Base-by-base conservation (phyloP, 2,329 filamentous ascomycete genomes). In the Claviceps africana region DNA sequence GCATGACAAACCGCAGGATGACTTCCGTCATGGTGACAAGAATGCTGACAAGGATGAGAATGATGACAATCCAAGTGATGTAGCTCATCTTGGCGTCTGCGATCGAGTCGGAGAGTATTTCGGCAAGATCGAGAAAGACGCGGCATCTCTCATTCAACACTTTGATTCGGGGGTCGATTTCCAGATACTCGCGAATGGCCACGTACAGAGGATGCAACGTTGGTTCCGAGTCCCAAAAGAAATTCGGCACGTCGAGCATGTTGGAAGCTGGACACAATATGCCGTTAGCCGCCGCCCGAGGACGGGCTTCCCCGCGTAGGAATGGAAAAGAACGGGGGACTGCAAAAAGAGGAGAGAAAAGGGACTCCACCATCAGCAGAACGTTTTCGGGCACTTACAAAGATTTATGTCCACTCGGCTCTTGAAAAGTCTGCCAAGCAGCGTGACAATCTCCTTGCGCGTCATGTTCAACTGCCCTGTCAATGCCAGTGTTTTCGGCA, bases 161-260 rank as follows among this genome's bases (percentile, higher is more conserved):
- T 67, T 94, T 88, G 65, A 95, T 95, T 51, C 93, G 88, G 8
- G 86, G 88, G 63, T 95, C 91, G 66, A 98, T 97, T 64, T 98
- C 93, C 55, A 98, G 84, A 64, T 98, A 98, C 67, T 97, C 93
- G 61, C 93, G 87, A 49, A 97, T 88, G 54, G 90, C 93, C 54
- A 82, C 83, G 72, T 98, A 98, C 30, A 98, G 82, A 0, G 93
- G 93, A 65, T 96, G 88, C 0, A 98, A 77, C 0, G 88, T 96
- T 19, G 93, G 93, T 65, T 98, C 93, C 11, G 87, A 87, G 66
- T 97, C 90, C 93, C 93, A 98, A 76, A 97, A 95, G 76, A 96
- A 96, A 65, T 91, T 94, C 55, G 91, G 91, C 1, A 94, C 88
- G 67, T 96, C 90, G 53, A 96, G 84, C 66, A 96, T 91, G 64